These are phyloP conservation scores for Carex arenaria DNA, from an alignment of 202 grass and related monocot species.

Conservation along the genomic window DNA sequence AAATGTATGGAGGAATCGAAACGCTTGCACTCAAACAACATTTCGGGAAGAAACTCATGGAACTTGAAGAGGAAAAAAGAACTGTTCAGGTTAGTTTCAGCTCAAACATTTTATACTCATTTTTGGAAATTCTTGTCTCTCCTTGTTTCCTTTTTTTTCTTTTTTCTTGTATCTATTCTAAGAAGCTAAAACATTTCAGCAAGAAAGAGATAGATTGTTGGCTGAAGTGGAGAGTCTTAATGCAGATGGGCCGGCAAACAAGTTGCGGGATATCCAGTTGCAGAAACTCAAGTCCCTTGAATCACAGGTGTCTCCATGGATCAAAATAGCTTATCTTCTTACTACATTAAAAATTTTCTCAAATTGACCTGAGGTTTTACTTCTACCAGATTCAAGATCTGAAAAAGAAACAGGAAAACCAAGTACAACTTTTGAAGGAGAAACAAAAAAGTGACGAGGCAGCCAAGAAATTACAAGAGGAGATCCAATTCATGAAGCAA, in stretches of 20 bases:
- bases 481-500: conserved; percentile 96
- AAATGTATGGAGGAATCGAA: conserved; percentile 86
- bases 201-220: conserved; percentile 96
- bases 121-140: background rate
- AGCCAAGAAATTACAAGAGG: conserved; percentile 98
- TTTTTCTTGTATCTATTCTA: background rate
- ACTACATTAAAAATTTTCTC: background rate
- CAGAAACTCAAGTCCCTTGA: conserved; percentile 98
- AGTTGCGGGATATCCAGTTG: conserved; percentile 75
- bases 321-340: background rate
- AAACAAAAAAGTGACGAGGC: conserved; percentile 99
- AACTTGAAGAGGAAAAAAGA: conserved; percentile 96
- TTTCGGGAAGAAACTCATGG: conserved; percentile 96
- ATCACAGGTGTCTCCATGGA: conserved; percentile 49
- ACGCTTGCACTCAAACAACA: conserved; percentile 95
- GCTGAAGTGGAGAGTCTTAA: conserved; percentile 98
- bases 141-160: background rate
- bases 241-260: conserved; percentile 81
- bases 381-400: conserved; percentile 79
- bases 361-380: conserved; percentile 10
- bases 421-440: conserved; percentile 96
- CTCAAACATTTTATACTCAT: background rate
- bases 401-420: conserved; percentile 99
- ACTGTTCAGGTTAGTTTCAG: conserved; percentile 62
- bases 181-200: conserved; percentile 46